Conservation (phyloP, 1,284 basidiomycete species). For the Ustilago esculenta region DNA sequence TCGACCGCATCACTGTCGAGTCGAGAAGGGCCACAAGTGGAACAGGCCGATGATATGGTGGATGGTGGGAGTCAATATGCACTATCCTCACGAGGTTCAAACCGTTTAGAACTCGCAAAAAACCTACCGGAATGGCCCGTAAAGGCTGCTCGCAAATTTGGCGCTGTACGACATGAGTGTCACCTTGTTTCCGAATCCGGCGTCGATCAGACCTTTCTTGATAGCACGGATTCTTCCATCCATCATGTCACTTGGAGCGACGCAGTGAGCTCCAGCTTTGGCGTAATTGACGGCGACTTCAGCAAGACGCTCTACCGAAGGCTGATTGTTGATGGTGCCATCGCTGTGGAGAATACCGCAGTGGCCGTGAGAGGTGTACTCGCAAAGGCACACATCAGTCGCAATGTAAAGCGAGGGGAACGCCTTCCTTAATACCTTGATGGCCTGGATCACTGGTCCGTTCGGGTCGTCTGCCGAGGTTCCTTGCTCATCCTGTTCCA, state of each 20-base stretch:
- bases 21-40: too few species aligned
- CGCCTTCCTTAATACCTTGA: conserved; percentile 78
- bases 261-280: conserved; percentile 92
- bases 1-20: conserved; percentile 86
- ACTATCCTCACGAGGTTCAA: too few species aligned
- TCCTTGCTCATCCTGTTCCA: conserved; percentile 81
- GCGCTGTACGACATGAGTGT: conserved; percentile 98
- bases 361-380: conserved; percentile 98
- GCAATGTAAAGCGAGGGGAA: conserved; percentile 81
- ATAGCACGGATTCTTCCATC: conserved; percentile 92
- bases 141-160: conserved; percentile 95
- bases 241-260: conserved; percentile 99
- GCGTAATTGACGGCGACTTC: conserved; percentile 94
- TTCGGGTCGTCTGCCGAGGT: conserved; percentile 86
- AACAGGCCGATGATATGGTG: too few species aligned
- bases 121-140: conserved; percentile 91
- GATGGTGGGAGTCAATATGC: too few species aligned
- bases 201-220: conserved; percentile 83
- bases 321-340: conserved; percentile 73
- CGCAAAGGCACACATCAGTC: conserved; percentile 97
- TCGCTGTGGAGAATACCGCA: conserved; percentile 84
- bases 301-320: conserved; percentile 79
- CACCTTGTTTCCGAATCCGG: conserved; percentile 76
- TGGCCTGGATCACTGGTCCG: conserved; percentile 92
- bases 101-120: too few species aligned